A percentile compares a stretch with the other conserved stretches of the same genome.
These are phyloP conservation scores for Hysterium pulicare DNA, from an alignment of 2,329 filamentous ascomycete genomes.

Conservation along the genomic window DNA sequence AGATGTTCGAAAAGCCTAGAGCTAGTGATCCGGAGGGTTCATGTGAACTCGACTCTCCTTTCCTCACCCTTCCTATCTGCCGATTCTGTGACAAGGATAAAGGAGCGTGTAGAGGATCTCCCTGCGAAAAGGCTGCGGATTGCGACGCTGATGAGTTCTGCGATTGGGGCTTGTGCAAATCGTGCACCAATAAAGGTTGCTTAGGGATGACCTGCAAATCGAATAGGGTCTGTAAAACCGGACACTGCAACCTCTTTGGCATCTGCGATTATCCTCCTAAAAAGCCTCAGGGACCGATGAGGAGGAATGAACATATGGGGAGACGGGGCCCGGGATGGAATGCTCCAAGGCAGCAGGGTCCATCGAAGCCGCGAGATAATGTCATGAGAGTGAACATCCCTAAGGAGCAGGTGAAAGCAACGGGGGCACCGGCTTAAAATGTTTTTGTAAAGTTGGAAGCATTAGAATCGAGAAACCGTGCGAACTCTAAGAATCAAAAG, in stretches of 20 bases:
- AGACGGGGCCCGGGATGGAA: slow-evolving; percentile 20
- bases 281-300: slow-evolving; percentile 14
- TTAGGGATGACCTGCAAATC: slow-evolving; percentile 23
- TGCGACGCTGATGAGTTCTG: slow-evolving; percentile 27
- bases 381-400: slow-evolving; percentile 26
- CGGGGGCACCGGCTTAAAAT: slow-evolving; percentile 9
- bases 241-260: slow-evolving; percentile 26
- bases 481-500: too few species aligned
- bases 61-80: slow-evolving; percentile 9
- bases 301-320: not conserved
- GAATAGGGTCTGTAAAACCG: slow-evolving; percentile 30
- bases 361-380: slow-evolving; percentile 29
- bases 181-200: slow-evolving; percentile 17
- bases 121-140: slow-evolving; percentile 21
- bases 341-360: slow-evolving; percentile 22
- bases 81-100: slow-evolving; percentile 6
- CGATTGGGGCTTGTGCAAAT: slow-evolving; percentile 24
- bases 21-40: slow-evolving; percentile 9
- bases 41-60: slow-evolving; percentile 18
- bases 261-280: slow-evolving; percentile 25
- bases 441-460: too few species aligned
- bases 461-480: too few species aligned
- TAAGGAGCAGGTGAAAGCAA: slow-evolving; percentile 19
- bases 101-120: slow-evolving; percentile 12
- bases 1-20: slow-evolving; percentile 7